Percentiles rank a stretch among this genome's conserved stretches.
Conservation (phyloP, 2,329 filamentous ascomycete species). For the Pseudogymnoascus sp. region DNA sequence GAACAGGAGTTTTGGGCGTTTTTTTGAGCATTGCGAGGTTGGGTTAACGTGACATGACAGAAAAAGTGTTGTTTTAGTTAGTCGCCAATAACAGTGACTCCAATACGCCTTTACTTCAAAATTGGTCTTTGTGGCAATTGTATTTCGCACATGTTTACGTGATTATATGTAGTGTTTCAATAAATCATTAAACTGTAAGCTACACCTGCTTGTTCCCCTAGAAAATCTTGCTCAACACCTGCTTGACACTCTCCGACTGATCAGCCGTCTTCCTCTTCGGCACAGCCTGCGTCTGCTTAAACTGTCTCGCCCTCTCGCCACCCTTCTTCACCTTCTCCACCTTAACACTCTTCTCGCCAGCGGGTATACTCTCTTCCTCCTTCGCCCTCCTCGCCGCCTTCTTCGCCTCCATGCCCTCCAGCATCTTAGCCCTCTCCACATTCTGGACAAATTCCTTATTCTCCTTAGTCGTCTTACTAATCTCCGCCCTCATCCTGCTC, state of each 20-base stretch:
- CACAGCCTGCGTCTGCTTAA: constrained; percentile 58
- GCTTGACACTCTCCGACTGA: constrained; percentile 49
- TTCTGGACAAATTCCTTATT: constrained; percentile 76
- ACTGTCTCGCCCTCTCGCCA: constrained; percentile 42
- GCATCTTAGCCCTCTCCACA: constrained; percentile 71
- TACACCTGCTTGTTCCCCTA: constrained; percentile 26
- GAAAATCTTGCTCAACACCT: constrained; percentile 59
- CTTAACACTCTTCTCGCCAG: constrained; percentile 19
- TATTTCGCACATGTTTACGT: not conserved
- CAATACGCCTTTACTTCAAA: not conserved
- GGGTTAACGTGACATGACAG: constrained; percentile 9
- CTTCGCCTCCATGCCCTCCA: constrained; percentile 64
- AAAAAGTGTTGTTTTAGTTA: constrained; percentile 9
- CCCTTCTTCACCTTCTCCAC: constrained; percentile 25
- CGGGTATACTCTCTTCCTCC: constrained; percentile 25
- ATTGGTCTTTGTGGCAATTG: not conserved
- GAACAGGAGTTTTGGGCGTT: constrained; percentile 7
- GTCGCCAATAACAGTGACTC: constrained; percentile 8
- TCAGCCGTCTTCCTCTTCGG: constrained; percentile 38
- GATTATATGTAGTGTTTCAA: not conserved
- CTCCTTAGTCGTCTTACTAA: constrained; percentile 66
- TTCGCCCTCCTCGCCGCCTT: constrained; percentile 39
- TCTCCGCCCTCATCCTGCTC: constrained; percentile 69
- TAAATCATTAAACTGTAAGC: constrained; percentile 5
- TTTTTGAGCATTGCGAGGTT: constrained; percentile 3